Evolutionary conservation across 352 stramenopile species (phyloP).

Genomic region (Phytophthora citrophthora): DNA sequence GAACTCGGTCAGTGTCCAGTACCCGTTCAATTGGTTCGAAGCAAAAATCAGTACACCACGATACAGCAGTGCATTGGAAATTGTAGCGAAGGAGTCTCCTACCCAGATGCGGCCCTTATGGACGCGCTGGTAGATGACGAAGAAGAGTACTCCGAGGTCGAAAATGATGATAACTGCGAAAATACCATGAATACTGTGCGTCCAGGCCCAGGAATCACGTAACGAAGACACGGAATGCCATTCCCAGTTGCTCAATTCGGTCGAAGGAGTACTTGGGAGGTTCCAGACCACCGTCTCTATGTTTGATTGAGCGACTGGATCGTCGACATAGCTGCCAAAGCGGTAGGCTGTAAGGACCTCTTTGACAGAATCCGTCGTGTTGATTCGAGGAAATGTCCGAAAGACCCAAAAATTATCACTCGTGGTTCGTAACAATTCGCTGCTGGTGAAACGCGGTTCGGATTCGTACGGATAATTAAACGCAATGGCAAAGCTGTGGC

Average conservation of each 20-base stretch:
- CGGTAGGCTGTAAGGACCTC: constrained; percentile 29
- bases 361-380: constrained; percentile 8
- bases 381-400: constrained; percentile 1
- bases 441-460: constrained; percentile 15
- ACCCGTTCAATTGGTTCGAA: constrained; percentile 39
- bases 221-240: constrained; percentile 32
- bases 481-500: constrained; percentile 24
- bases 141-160: constrained; percentile 37
- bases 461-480: constrained; percentile 32
- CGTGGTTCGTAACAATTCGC: constrained; percentile 4
- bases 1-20: constrained; percentile 50
- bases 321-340: constrained; percentile 37
- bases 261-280: constrained; percentile 21
- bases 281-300: constrained; percentile 35
- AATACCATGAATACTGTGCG: constrained; percentile 40
- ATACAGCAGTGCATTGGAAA: constrained; percentile 38
- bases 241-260: constrained; percentile 20
- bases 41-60: constrained; percentile 31
- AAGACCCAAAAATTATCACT: constrained; percentile 23
- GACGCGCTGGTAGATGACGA: constrained; percentile 37
- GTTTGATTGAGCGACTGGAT: constrained; percentile 42
- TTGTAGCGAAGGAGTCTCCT: constrained; percentile 44
- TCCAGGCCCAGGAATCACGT: constrained; percentile 51
- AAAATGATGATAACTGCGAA: constrained; percentile 41
- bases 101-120: constrained; percentile 41